Evolutionary conservation across 257 asterid genomes (phyloP), one percentile per base, ranked within the genome.

Genomic region (Plectranthus barbatus): DNA sequence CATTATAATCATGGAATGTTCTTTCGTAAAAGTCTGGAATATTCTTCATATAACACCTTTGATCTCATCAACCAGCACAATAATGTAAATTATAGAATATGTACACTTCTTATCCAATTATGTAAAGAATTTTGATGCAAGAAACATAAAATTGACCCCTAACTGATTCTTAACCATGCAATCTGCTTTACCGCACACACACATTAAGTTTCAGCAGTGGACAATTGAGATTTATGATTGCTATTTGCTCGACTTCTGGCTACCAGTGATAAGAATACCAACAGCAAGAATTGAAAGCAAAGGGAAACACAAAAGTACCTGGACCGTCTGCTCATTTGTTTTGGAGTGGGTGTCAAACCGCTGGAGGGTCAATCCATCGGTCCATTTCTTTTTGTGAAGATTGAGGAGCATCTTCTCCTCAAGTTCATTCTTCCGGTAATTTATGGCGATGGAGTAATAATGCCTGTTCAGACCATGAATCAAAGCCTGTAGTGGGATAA

Each of bases 391-490:
- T 83, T 90, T 90, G 77, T 90, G 96, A 67, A 93, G 97, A 72
- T 93, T 87, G 66, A 93, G 74, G 60, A 93, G 86, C 96, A 90
- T 93, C 83, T 87, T 90, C 84, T 93, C 99, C 81, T 93, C 99
- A 31, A 93, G 99, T 74, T 93, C 99, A 64, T 93, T 87, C 80
- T 93, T 93, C 66, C 97, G 75, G 76, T 93, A 93, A 73, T 90
- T 93, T 40, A 90, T 93, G 67, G 97, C 97, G 48, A 93, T 90
- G 57, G 99, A 93, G 69, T 93, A 93, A 68, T 93, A 93, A 69
- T 93, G 99, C 72, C 97, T 71, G 76, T 93, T 93, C 89, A 93
- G 56, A 54, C 99, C 99, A 73, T 90, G 97, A 63, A 93, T 87
- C 73, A 93, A 72, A 46, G 97, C 97, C 97, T 93, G 84, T 68